These are phyloP conservation scores for Leucogyrophana mollusca DNA, from an alignment of 768 basidiomycete species.

Conservation along the genomic window DNA sequence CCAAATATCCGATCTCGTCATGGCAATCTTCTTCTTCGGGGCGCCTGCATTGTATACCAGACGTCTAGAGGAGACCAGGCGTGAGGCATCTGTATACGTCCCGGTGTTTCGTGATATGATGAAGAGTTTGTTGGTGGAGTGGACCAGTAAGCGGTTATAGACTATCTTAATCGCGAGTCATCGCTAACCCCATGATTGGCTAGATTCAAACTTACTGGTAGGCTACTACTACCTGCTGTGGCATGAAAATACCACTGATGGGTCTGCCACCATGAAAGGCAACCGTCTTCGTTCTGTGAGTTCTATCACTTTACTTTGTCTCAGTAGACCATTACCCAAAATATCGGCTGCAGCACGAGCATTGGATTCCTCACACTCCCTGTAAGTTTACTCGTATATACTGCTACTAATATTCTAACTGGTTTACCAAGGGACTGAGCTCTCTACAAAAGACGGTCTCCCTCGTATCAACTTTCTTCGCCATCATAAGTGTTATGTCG, in stretches of 20 bases:
- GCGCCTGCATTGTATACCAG: conserved; percentile 18
- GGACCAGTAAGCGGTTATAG: conserved; percentile 26
- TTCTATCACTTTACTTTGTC: neutral
- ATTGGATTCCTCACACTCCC: neutral
- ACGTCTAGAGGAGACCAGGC: conserved; percentile 12
- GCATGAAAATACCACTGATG: neutral
- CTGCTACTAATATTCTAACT: neutral
- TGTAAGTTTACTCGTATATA: neutral
- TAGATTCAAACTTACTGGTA: conserved; percentile 19
- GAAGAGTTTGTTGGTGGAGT: conserved; percentile 19
- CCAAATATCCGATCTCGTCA: conserved; percentile 8
- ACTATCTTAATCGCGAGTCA: neutral
- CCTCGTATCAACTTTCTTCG: conserved; percentile 13
- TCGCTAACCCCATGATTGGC: neutral
- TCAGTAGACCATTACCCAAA: neutral
- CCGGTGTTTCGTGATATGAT: conserved; percentile 16
- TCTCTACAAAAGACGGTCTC: conserved; percentile 10
- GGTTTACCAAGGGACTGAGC: neutral
- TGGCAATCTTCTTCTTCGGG: conserved; percentile 16
- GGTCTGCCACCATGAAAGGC: neutral
- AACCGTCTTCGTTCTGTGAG: neutral
- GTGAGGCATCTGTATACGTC: conserved; percentile 11
- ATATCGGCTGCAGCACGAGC: neutral
- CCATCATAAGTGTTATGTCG: conserved; percentile 13
- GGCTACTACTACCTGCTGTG: neutral